Evolutionary conservation across 129 eudicot genomes (phyloP).

Genomic region (Tagetes patula): DNA sequence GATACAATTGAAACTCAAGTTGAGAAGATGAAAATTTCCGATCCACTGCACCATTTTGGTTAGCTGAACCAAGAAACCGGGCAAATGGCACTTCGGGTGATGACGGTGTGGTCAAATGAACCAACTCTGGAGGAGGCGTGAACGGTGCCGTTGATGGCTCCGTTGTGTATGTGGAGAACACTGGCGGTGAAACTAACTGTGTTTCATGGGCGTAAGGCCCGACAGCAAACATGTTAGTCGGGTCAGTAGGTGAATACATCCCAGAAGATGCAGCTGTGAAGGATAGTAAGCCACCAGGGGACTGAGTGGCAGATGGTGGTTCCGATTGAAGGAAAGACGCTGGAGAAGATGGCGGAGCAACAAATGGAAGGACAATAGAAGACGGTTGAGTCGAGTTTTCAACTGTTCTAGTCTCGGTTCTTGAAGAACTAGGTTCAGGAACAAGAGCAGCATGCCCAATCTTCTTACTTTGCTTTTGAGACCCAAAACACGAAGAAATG

Average conservation of each 20-base stretch:
- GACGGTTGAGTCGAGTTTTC: slow-evolving; percentile 52
- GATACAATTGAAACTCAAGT: slow-evolving; percentile 75
- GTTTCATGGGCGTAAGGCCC: slow-evolving; percentile 96
- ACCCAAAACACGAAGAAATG: slow-evolving; percentile 78
- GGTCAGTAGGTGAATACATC: slow-evolving; percentile 82
- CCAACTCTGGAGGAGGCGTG: slow-evolving; percentile 94
- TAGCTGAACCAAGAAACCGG: slow-evolving; percentile 73
- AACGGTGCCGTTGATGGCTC: slow-evolving; percentile 98
- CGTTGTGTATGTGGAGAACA: slow-evolving; percentile 80
- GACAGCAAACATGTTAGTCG: slow-evolving; percentile 73
- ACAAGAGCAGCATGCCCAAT: slow-evolving; percentile 73
- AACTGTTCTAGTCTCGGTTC: slow-evolving; percentile 35
- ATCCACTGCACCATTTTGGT: slow-evolving; percentile 44
- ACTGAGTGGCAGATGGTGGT: slow-evolving; percentile 71
- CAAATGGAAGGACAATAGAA: slow-evolving; percentile 57
- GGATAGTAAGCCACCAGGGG: slow-evolving; percentile 66
- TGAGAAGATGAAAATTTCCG: slow-evolving; percentile 52
- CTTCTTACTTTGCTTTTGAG: slow-evolving; percentile 54
- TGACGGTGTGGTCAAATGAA: slow-evolving; percentile 92
- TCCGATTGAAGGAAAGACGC: slow-evolving; percentile 90
- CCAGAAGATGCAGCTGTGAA: slow-evolving; percentile 57
- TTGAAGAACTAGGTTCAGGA: slow-evolving; percentile 55
- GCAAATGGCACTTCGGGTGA: slow-evolving; percentile 99
- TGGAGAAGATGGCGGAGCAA: slow-evolving; percentile 97
- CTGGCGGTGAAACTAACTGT: slow-evolving; percentile 90